A percentile compares a stretch with the other conserved stretches of the same genome.
Evolutionary conservation across 2,329 filamentous ascomycete species (phyloP).

Genomic region (Aspergillus ustus): DNA sequence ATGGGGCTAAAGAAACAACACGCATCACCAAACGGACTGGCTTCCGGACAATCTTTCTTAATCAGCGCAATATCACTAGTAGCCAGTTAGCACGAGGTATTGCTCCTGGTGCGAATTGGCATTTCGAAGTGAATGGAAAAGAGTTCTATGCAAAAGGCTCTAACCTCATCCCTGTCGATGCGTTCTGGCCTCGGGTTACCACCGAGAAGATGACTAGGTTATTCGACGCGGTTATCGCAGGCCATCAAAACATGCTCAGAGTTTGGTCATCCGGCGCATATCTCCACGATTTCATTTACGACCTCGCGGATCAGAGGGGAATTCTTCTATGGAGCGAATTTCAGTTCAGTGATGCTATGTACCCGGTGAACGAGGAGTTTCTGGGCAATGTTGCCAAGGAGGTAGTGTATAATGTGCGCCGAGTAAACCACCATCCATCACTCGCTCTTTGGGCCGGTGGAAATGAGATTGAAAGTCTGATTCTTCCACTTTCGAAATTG

Average conservation of each 20-base stretch:
- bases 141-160: slow-evolving; percentile 68
- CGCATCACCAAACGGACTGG: slow-evolving; percentile 60
- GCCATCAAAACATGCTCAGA: slow-evolving; percentile 68
- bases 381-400: slow-evolving; percentile 61
- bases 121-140: slow-evolving; percentile 69
- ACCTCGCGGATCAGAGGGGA: slow-evolving; percentile 65
- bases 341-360: slow-evolving; percentile 64
- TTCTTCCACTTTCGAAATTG: slow-evolving; percentile 50
- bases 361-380: slow-evolving; percentile 60
- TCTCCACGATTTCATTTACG: slow-evolving; percentile 65
- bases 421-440: slow-evolving; percentile 64
- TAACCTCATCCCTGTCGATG: slow-evolving; percentile 66
- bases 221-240: slow-evolving; percentile 60
- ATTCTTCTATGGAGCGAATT: slow-evolving; percentile 68
- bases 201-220: slow-evolving; percentile 55
- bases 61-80: slow-evolving; percentile 59
- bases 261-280: slow-evolving; percentile 67
- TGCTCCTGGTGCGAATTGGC: slow-evolving; percentile 63
- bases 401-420: slow-evolving; percentile 63
- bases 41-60: slow-evolving; percentile 66
- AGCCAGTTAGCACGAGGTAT: slow-evolving; percentile 59
- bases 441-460: slow-evolving; percentile 60
- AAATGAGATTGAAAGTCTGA: slow-evolving; percentile 65
- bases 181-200: slow-evolving; percentile 66
- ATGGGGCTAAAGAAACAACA: slow-evolving; percentile 45